Percentiles rank a stretch among this genome's conserved stretches.
Conservation (phyloP, 129 eudicot genomes). For the Pseudognaphalium luteoalbum region DNA sequence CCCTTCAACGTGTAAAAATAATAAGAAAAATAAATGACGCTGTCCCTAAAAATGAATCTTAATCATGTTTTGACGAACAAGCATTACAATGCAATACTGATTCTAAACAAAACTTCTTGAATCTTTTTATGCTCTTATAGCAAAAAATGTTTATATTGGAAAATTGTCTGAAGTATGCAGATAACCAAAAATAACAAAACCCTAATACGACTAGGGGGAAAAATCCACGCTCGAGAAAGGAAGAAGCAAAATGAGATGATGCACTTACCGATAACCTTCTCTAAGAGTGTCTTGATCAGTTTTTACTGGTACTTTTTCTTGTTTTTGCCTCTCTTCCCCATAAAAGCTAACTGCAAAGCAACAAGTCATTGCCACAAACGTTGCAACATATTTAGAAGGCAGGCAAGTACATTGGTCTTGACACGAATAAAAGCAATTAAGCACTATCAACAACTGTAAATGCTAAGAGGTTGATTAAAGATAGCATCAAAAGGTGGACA, state of each 20-base stretch:
- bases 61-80: background rate
- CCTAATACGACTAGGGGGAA: background rate
- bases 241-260: slow-evolving; percentile 1
- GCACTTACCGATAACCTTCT: slow-evolving; percentile 83
- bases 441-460: background rate
- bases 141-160: background rate
- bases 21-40: too few relatives aligned
- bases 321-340: slow-evolving; percentile 51
- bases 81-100: background rate
- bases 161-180: background rate
- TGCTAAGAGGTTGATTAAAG: background rate
- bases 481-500: background rate
- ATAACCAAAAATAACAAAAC: background rate
- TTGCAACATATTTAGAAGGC: background rate
- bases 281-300: slow-evolving; percentile 96
- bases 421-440: background rate
- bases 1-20: background rate
- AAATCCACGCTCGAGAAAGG: background rate
- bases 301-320: slow-evolving; percentile 61
- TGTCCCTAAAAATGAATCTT: too few relatives aligned
- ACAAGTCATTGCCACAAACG: slow-evolving; percentile 6
- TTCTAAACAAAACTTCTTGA: background rate
- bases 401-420: background rate
- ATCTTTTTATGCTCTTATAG: background rate
- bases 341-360: slow-evolving; percentile 64